These are phyloP conservation scores for Neurospora sp. DNA, from an alignment of 2,329 filamentous ascomycete genomes.

Conservation along the genomic window DNA sequence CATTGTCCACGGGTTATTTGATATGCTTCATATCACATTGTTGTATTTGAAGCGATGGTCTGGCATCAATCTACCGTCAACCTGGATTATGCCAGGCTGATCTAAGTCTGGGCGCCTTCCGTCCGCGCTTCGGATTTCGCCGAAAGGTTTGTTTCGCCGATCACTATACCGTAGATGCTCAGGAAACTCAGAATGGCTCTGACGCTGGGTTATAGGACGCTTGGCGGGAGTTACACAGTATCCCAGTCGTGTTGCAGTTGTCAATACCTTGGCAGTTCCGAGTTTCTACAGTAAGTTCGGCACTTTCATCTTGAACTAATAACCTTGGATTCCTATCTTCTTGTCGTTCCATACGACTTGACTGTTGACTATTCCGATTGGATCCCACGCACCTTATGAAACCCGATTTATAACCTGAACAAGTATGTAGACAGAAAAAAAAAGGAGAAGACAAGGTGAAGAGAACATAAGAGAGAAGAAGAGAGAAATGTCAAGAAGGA, in stretches of 20 bases:
- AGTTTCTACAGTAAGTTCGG: not conserved
- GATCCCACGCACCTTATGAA: not conserved
- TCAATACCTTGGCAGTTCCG: not conserved
- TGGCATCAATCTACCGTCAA: not conserved
- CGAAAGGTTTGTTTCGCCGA: slow-evolving; percentile 6
- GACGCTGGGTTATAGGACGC: not conserved
- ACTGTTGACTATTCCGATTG: not conserved
- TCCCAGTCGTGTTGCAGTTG: not conserved
- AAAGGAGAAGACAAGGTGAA: not conserved
- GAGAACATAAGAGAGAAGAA: not conserved
- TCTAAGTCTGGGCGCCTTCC: slow-evolving; percentile 8
- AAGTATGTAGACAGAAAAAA: not conserved
- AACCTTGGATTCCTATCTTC: not conserved
- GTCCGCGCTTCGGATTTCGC: slow-evolving; percentile 10
- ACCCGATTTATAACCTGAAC: not conserved
- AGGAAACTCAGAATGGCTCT: not conserved
- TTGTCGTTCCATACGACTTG: not conserved
- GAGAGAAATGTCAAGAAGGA: not conserved
- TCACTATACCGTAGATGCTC: not conserved
- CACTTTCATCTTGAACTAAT: not conserved
- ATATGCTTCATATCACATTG: not conserved
- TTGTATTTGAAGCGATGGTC: not conserved
- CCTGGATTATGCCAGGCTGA: not conserved
- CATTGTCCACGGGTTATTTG: not conserved
- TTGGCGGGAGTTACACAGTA: not conserved